phyloP scores from a whole-genome alignment of 495 filamentous ascomycete genomes.

The Penicillium lividum region DNA sequence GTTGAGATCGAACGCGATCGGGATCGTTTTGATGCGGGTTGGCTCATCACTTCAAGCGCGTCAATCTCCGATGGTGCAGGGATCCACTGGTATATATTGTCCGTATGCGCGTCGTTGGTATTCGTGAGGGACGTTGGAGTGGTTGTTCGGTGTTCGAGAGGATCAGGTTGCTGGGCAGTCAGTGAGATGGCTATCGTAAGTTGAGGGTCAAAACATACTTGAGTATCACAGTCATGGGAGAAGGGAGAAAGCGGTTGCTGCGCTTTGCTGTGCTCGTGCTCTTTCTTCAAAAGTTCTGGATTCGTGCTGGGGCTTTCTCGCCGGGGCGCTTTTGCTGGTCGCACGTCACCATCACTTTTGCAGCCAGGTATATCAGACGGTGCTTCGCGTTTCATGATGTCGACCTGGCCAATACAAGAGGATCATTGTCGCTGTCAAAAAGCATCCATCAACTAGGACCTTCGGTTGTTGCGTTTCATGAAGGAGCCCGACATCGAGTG shows the following conservation, averaged over 20 bases:
- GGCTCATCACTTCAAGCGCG: not conserved
- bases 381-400: constrained; percentile 11
- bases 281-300: constrained; percentile 4
- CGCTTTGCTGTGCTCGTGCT: constrained; percentile 2
- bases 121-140: not conserved
- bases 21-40: too few species aligned
- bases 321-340: constrained; percentile 9
- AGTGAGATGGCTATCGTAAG: constrained; percentile 1
- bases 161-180: constrained; percentile 8
- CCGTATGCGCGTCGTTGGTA: constrained; percentile 3
- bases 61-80: constrained; percentile 10
- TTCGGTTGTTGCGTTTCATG: not conserved
- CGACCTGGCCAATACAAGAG: not conserved
- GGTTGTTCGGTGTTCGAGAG: constrained; percentile 2
- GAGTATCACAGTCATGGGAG: constrained; percentile 1
- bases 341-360: constrained; percentile 3
- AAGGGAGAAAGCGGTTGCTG: constrained; percentile 8
- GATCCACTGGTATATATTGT: constrained; percentile 10
- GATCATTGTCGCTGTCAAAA: constrained; percentile 2
- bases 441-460: not conserved
- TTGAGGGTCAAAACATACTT: constrained; percentile 5
- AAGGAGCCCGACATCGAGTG: not conserved
- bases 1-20: too few species aligned
- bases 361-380: constrained; percentile 7
- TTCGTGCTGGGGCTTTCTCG: constrained; percentile 8